phyloP scores from a whole-genome alignment of 306 rosid genomes.

The Cicer yamashitae region DNA sequence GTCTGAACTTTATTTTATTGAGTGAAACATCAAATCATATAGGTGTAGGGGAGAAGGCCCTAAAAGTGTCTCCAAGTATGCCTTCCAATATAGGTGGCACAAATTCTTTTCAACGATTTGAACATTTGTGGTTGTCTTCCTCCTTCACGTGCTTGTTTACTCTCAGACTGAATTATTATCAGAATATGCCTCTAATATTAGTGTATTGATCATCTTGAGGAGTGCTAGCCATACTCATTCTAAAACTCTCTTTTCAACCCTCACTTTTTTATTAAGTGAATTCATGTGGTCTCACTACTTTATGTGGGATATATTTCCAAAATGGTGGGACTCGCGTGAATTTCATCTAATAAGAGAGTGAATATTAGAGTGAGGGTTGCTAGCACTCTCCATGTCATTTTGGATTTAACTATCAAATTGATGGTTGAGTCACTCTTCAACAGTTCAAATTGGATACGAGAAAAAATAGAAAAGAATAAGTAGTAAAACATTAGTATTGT shows the following conservation, averaged over 20 bases:
- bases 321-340: no score
- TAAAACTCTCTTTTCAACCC: no score
- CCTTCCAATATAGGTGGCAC: constrained; percentile 40
- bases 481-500: background rate
- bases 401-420: constrained; percentile 16
- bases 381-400: background rate
- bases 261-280: no score
- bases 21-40: constrained; percentile 46
- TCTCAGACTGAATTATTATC: constrained; percentile 18
- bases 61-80: constrained; percentile 40
- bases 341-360: no score
- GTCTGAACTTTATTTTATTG: constrained; percentile 16
- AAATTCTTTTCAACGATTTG: constrained; percentile 37
- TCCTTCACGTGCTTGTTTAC: constrained; percentile 25
- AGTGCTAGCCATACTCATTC: no score
- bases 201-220: constrained; percentile 2
- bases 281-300: no score
- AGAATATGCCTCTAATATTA: constrained; percentile 21
- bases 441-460: background rate
- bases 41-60: constrained; percentile 43
- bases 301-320: no score
- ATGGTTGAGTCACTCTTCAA: constrained; percentile 13
- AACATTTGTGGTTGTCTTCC: constrained; percentile 43
- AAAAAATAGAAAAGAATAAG: background rate
- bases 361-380: no score